Evolutionary conservation across 23 red algal genomes (phyloP).

Genomic region (Gracilaria caudata): DNA sequence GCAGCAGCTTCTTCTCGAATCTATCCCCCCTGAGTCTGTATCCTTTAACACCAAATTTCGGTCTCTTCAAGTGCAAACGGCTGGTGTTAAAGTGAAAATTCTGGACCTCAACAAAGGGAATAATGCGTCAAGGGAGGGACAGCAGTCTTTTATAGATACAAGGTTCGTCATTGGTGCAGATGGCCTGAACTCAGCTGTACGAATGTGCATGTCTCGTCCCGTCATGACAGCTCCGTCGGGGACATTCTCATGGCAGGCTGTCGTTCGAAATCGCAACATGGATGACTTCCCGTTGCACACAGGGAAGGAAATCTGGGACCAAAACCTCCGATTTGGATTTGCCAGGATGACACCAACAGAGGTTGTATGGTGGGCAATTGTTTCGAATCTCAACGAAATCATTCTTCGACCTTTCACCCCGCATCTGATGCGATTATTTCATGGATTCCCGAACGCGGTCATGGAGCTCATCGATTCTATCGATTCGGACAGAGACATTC

Average conservation of each 20-base stretch:
- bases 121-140: conserved; percentile 4
- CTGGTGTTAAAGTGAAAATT: conserved; percentile 32
- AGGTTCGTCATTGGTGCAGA: conserved; percentile 66
- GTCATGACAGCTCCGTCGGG: conserved; percentile 51
- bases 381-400: conserved; percentile 15
- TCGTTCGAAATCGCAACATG: conserved; percentile 40
- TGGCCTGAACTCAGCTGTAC: conserved; percentile 46
- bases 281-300: conserved; percentile 55
- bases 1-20: conserved; percentile 60
- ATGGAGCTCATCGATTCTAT: conserved; percentile 32
- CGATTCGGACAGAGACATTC: conserved; percentile 49
- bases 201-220: conserved; percentile 56
- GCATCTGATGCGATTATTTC: conserved; percentile 31
- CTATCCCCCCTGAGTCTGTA: conserved; percentile 63
- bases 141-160: conserved; percentile 37
- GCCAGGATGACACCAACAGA: conserved; percentile 54
- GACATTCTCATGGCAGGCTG: conserved; percentile 40
- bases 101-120: conserved; percentile 12
- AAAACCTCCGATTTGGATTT: conserved; percentile 51
- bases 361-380: conserved; percentile 67
- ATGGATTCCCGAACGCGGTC: conserved; percentile 21
- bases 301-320: conserved; percentile 60
- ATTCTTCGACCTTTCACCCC: conserved; percentile 64
- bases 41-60: conserved; percentile 64
- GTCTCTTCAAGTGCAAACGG: conserved; percentile 19